Evolutionary conservation across 1,284 basidiomycete species (phyloP), one percentile per base, ranked within the genome.

Genomic region (Tylopilus sp.): DNA sequence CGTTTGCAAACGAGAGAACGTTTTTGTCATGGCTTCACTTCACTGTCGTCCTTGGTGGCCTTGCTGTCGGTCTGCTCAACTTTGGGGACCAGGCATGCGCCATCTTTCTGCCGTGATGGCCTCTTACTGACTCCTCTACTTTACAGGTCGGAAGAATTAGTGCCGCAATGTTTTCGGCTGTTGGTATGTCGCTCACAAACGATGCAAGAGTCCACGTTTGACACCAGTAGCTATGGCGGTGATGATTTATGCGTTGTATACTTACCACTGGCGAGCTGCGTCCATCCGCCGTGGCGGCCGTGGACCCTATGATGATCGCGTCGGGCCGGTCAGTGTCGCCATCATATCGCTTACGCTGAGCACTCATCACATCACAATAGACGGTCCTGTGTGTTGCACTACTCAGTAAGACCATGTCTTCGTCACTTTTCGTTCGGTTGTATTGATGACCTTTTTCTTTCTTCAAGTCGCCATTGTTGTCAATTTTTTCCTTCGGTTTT

Each of bases 11-110:
- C 71, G 93, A 95, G 75, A 86, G 87, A 53, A 96, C 94, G 4
- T 98, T 97, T 74, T 79, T 98, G 43, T 95, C 93, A 81, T 97
- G 94, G 94, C 81, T 95, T 54, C 92, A 95, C 73, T 95, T 95
- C 70, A 93, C 94, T 32, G 92, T 98, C 72, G 92, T 97, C 54
- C 84, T 97, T 15, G 94, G 94, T 41, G 88, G 94, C 57, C 81
- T 98, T 41, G 90, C 94, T 2, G 92, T 98, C n/a, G 95, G 95
- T n/a, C 75, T 98, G 57, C 79, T 98, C 61, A 98, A 97, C 74
- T 98, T 98, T 75, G 94, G 94, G 57, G 94, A 98, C 73, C 91
- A 90, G 79, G 92, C 88, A 51, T 52, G 78, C 48, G 15, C n/a
- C 9, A 17, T 43, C 25, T 41, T 52, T 50, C 29, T 37, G 45